Evolutionary conservation across 805 yeast species (phyloP), one percentile per base, ranked within the genome.

Genomic region (Candida methanosorbosa): DNA sequence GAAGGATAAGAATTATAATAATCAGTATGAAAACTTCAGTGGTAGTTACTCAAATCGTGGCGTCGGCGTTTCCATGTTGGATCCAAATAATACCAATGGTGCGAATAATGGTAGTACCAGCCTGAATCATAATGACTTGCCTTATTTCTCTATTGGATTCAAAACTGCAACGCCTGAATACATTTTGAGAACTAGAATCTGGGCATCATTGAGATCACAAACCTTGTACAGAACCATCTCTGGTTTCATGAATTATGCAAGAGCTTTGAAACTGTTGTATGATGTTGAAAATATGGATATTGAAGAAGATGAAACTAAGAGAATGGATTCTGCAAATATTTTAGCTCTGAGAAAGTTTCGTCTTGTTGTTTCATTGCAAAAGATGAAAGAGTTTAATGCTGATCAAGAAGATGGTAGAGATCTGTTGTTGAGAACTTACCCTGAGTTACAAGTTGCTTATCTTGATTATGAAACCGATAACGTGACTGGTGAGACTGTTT

Each of bases 181-280:
- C 46, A 68, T 75, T 5, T 50, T 80, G 39, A 63, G 92, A 51
- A 84, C 94, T 0, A 63, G 94, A 46, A 69, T 85, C 2, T 85
- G 95, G 95, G 83, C 94, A 0, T 83, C 95, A 0, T 59, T 81
- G 37, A 67, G 95, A 47, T 71, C 83, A 2, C 95, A 85, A 49
- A 85, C 95, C 0, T 61, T 85, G 32, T 86, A 78, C 48, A 65
- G 95, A 30, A 85, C 95, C 0, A 68, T 84, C 3, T 73, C 87
- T 2, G 95, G 95, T 0, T 85, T 86, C 50, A 75, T 73, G 72
- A 84, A 85, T 50, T 85, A 85, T 49, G 64, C 75, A 5, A 65
- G 72, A 19, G 95, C 95, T 0, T 64, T 86, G 18, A 78, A 78
- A 40, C 59, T 84, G 15, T 60, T 86, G 4, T 73, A 75, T 49